A percentile compares a stretch with the other conserved stretches of the same genome.
These are phyloP conservation scores for Fusarium caatingaense DNA, from an alignment of 2,329 filamentous ascomycete genomes.

Conservation along the genomic window DNA sequence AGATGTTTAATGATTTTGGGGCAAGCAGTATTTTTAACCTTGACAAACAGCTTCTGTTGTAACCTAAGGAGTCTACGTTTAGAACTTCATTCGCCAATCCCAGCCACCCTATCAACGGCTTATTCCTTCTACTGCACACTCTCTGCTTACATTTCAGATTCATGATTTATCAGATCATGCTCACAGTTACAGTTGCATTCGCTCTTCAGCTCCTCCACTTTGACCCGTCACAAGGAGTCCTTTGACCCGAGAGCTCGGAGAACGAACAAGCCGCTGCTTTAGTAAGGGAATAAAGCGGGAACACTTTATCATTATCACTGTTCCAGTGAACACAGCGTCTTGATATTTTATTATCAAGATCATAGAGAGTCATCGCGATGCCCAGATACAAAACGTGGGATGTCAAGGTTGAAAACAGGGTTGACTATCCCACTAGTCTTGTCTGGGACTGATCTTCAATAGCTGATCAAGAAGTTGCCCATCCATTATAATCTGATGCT, in stretches of 20 bases:
- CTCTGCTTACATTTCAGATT: neutral
- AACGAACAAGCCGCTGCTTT: neutral
- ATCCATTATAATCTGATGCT: constrained; percentile 9
- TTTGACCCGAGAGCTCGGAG: constrained; percentile 6
- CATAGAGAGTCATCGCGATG: neutral
- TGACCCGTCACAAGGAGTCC: constrained; percentile 11
- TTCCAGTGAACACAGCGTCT: neutral
- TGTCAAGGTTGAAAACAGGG: constrained; percentile 6
- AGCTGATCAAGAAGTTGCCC: constrained; percentile 13
- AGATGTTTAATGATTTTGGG: neutral
- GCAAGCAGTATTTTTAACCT: neutral
- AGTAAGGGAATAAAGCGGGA: neutral
- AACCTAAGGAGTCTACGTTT: neutral
- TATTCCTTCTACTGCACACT: neutral
- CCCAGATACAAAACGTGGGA: constrained; percentile 3
- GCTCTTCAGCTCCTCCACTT: neutral
- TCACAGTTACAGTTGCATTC: neutral
- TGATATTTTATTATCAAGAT: neutral
- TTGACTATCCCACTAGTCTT: constrained; percentile 3
- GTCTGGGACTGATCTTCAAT: constrained; percentile 31
- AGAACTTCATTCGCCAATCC: constrained; percentile 2
- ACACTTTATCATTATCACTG: neutral
- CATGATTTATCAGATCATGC: constrained; percentile 22
- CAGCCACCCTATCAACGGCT: neutral
- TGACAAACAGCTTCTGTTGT: no score